Conservation (phyloP, 2,329 filamentous ascomycete species). For the Hypoxylon sp. region DNA sequence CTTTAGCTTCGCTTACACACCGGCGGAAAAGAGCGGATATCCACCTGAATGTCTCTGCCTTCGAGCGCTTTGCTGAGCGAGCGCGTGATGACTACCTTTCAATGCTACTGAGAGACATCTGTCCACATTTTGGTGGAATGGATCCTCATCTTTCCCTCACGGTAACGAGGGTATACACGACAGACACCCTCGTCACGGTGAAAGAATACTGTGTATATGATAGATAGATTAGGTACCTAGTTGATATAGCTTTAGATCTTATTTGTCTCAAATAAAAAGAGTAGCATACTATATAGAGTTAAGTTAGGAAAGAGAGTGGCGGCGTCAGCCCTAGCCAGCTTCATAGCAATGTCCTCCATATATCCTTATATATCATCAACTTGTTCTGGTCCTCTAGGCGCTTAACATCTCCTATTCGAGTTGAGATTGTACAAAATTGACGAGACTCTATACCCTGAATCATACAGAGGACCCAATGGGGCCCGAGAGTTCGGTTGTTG, state of each 20-base stretch:
- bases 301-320: conserved; percentile 11
- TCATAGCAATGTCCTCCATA: neutral
- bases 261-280: conserved; percentile 1
- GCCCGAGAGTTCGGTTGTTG: conserved; percentile 19
- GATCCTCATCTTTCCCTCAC: neutral
- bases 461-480: conserved; percentile 24
- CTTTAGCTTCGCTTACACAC: neutral
- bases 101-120: neutral
- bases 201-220: conserved; percentile 16
- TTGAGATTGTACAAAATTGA: conserved; percentile 10
- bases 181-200: conserved; percentile 2
- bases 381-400: neutral
- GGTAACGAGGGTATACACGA: neutral
- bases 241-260: conserved; percentile 14
- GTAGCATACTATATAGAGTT: conserved; percentile 12
- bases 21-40: neutral
- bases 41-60: neutral
- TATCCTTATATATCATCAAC: neutral
- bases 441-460: conserved; percentile 34
- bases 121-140: neutral
- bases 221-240: too few species aligned
- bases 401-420: neutral
- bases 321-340: conserved; percentile 10
- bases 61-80: conserved; percentile 1
- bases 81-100: neutral